These are phyloP conservation scores for Meyerozyma sp. DNA, from an alignment of 1,139 yeast species.

Conservation along the genomic window DNA sequence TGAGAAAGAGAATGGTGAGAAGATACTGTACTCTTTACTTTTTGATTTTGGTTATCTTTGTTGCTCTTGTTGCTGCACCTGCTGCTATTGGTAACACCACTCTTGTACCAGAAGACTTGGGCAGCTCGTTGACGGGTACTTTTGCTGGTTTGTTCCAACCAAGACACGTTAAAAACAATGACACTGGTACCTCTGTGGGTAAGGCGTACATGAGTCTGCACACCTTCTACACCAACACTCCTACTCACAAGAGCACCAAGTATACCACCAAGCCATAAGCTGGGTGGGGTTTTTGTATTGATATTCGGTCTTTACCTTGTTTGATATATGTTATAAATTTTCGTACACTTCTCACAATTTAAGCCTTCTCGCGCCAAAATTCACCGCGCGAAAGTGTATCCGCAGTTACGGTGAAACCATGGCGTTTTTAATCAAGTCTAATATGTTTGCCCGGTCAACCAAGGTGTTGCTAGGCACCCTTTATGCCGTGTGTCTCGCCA, in stretches of 20 bases:
- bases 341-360: neutral
- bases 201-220: conserved; percentile 45
- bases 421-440: conserved; percentile 1
- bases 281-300: conserved; percentile 3
- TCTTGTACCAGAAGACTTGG: conserved; percentile 25
- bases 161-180: conserved; percentile 73
- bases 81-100: conserved; percentile 57
- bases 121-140: conserved; percentile 36
- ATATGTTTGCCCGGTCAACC: conserved; percentile 1
- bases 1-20: conserved; percentile 98
- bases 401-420: neutral
- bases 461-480: neutral
- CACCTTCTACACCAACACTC: conserved; percentile 42
- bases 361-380: neutral
- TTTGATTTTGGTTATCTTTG: conserved; percentile 60
- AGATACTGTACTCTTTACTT: conserved; percentile 87
- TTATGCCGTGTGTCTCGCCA: neutral
- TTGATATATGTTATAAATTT: conserved; percentile 1
- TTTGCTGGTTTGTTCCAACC: conserved; percentile 84
- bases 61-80: conserved; percentile 83
- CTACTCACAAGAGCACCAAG: conserved; percentile 46
- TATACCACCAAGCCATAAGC: conserved; percentile 57
- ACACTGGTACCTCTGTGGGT: conserved; percentile 62
- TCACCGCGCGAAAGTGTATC: neutral
- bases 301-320: conserved; percentile 3